Conservation (phyloP, 306 rosid genomes). For the Trichosanthes cucumerina region DNA sequence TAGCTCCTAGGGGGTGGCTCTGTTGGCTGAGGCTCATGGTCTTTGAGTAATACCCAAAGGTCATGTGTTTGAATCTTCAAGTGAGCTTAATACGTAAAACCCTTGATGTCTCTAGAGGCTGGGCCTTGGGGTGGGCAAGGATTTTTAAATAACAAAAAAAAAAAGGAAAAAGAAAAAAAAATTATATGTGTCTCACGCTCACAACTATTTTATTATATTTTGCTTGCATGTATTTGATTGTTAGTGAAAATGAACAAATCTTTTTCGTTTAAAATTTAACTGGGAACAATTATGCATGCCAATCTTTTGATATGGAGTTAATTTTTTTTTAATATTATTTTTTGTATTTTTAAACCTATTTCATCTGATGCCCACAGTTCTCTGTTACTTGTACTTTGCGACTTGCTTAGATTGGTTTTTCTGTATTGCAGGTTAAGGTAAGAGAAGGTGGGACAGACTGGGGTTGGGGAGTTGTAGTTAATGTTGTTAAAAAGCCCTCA, state of each 20-base stretch:
- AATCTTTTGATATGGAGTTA: background rate
- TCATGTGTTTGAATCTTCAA: background rate
- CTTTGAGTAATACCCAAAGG: background rate
- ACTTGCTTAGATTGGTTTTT: background rate
- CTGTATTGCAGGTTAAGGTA: conserved; percentile 51
- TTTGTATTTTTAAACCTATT: background rate
- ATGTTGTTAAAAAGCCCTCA: conserved; percentile 80
- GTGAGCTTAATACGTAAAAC: background rate
- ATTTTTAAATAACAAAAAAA: background rate
- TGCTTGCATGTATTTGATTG: background rate
- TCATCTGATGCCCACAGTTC: background rate
- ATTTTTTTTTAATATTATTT: background rate
- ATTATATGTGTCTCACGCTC: background rate
- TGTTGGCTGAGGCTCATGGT: background rate
- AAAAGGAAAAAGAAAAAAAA: background rate
- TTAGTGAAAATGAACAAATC: background rate
- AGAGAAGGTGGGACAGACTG: conserved; percentile 98
- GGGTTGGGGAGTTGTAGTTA: conserved; percentile 99
- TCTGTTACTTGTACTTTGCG: background rate
- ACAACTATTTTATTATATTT: background rate
- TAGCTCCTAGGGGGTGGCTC: background rate
- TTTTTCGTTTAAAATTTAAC: background rate
- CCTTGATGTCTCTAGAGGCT: background rate
- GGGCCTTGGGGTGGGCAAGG: background rate
- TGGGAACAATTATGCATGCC: background rate